These are phyloP conservation scores for Phlebopus sp. DNA, from an alignment of 1,284 basidiomycete genomes.

Conservation along the genomic window DNA sequence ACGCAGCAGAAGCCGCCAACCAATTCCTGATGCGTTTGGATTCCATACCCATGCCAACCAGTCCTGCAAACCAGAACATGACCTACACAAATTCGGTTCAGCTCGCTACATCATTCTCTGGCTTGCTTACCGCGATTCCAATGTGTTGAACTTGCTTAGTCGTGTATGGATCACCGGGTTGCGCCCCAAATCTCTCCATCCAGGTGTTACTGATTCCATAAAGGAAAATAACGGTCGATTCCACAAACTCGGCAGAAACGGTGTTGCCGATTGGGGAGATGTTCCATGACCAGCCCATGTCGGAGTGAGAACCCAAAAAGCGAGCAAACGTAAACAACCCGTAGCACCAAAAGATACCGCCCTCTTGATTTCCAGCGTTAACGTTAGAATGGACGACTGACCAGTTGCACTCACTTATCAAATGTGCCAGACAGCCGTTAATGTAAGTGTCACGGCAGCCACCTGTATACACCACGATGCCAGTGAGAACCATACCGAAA, in stretches of 20 bases:
- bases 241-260: conserved; percentile 83
- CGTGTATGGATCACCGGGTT: conserved; percentile 80
- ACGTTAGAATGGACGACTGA: conserved; percentile 5
- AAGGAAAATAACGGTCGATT: conserved; percentile 83
- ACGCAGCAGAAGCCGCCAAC: conserved; percentile 57
- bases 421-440: conserved; percentile 87
- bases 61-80: conserved; percentile 96
- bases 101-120: background rate
- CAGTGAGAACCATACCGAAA: conserved; percentile 63
- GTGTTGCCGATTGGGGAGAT: conserved; percentile 47
- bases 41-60: conserved; percentile 89
- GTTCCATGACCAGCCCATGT: conserved; percentile 97
- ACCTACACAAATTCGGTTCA: conserved; percentile 33
- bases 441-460: conserved; percentile 74
- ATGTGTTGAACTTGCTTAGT: conserved; percentile 96
- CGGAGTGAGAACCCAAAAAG: conserved; percentile 87
- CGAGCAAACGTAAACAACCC: conserved; percentile 88
- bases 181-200: conserved; percentile 93
- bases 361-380: conserved; percentile 50
- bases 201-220: conserved; percentile 94
- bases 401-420: conserved; percentile 70
- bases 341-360: conserved; percentile 88
- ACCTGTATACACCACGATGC: conserved; percentile 78
- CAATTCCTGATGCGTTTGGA: conserved; percentile 68
- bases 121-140: conserved; percentile 82